These are phyloP conservation scores for Vitis rotundifolia DNA, from an alignment of 164 flowering plant genomes.

Conservation along the genomic window DNA sequence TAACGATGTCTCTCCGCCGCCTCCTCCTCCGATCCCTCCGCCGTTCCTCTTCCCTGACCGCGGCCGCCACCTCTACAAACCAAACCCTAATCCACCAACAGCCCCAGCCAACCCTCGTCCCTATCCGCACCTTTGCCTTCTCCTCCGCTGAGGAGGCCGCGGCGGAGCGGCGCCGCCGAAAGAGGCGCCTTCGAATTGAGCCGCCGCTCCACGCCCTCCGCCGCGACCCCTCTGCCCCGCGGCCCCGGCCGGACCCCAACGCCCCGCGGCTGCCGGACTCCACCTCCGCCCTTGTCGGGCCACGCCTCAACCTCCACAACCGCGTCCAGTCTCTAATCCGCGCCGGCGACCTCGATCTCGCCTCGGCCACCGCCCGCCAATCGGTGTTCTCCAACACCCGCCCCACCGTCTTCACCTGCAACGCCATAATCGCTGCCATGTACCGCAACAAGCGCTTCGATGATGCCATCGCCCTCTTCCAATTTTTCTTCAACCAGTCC, in stretches of 20 bases:
- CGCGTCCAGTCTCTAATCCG: conserved; percentile 79
- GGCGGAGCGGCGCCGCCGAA: conserved; percentile 78
- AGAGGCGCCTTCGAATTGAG: conserved; percentile 76
- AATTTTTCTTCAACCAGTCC: conserved; percentile 56
- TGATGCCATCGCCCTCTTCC: conserved; percentile 66
- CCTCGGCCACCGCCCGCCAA: conserved; percentile 61
- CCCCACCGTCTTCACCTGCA: conserved; percentile 89
- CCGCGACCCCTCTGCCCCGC: conserved; percentile 39
- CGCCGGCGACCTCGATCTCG: conserved; percentile 66
- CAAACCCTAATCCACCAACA: conserved; percentile 11
- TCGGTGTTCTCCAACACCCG: conserved; percentile 65
- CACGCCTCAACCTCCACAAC: conserved; percentile 79
- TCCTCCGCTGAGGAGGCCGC: conserved; percentile 89
- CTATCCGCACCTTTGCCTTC: conserved; percentile 51
- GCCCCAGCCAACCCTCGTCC: conserved; percentile 5
- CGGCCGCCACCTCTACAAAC: conserved; percentile 12
- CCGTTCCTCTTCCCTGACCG: conserved; percentile 8
- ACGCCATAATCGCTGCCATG: conserved; percentile 80
- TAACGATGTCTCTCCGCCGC: conserved; percentile 26
- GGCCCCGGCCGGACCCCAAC: conserved; percentile 50
- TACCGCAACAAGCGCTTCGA: conserved; percentile 52
- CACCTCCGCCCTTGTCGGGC: conserved; percentile 71
- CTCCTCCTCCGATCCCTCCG: conserved; percentile 25
- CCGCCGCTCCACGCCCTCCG: conserved; percentile 82
- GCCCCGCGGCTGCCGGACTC: conserved; percentile 77